Conservation (phyloP, 441 rosid genomes). For the Arabidopsis lyrata region DNA sequence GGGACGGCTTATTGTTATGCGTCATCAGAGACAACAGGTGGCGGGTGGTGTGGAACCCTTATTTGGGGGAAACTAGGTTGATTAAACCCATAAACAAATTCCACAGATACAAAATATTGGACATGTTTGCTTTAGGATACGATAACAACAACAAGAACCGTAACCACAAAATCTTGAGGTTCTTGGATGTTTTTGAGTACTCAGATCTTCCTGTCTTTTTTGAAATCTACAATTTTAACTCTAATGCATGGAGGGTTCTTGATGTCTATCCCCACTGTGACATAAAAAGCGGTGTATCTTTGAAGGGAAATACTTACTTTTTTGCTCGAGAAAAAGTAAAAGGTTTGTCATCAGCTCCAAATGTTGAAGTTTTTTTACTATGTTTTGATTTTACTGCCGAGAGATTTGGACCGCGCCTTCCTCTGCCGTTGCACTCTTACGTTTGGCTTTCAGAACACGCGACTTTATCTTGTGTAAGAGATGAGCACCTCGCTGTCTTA, state of each 20-base stretch:
- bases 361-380: no score
- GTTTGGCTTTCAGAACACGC: no score
- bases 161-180: conserved; percentile 5
- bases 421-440: no score
- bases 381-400: no score
- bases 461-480: no score
- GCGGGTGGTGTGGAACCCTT: background rate
- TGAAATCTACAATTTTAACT: background rate
- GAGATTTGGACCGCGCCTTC: no score
- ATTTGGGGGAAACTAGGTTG: background rate
- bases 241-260: background rate
- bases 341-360: no score
- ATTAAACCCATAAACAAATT: background rate
- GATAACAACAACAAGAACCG: background rate
- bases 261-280: background rate
- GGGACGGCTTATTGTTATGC: background rate
- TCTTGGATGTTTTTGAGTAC: background rate
- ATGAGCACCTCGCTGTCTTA: no score
- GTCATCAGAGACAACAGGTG: background rate
- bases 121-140: conserved; percentile 14
- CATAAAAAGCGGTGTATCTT: background rate
- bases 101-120: background rate
- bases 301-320: conserved; percentile 20
- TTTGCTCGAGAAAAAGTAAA: background rate
- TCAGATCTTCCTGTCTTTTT: no score